Evolutionary conservation across 352 stramenopile species (phyloP).

Genomic region (Phytophthora cryptogea): DNA sequence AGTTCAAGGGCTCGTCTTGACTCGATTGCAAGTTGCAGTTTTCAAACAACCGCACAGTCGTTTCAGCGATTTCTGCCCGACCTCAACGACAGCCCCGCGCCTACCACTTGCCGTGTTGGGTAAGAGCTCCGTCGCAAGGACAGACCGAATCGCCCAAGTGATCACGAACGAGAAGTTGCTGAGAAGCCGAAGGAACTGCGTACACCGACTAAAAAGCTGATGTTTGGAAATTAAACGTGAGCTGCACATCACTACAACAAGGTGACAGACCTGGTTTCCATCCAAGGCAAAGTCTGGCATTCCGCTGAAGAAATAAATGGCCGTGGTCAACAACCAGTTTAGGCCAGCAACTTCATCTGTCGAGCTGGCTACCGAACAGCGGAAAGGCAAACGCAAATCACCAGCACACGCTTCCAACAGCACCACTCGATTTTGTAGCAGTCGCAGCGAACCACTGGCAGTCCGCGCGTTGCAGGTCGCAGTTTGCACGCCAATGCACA

Average conservation of each 20-base stretch:
- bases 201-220: no score
- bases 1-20: not conserved
- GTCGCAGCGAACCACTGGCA: constrained; percentile 14
- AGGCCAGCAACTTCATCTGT: not conserved
- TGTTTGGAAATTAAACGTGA: no score
- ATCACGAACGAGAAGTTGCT: not conserved
- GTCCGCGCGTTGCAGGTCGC: constrained; percentile 6
- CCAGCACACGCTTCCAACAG: not conserved
- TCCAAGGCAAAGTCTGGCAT: not conserved
- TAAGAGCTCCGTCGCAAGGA: constrained; percentile 3
- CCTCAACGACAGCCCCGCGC: not conserved
- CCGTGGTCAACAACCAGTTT: not conserved
- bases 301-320: not conserved
- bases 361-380: constrained; percentile 24
- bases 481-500: constrained; percentile 7
- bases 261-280: no score
- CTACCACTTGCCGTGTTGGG: constrained; percentile 5
- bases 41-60: not conserved
- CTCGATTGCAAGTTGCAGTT: constrained; percentile 2
- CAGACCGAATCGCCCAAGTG: not conserved
- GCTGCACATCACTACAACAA: no score
- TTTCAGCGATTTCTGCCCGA: not conserved
- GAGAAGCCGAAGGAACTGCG: not conserved
- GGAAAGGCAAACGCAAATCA: constrained; percentile 27
- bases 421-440: constrained; percentile 17